Base-by-base conservation (phyloP, 2,329 filamentous ascomycete genomes). In the Trichoderma oligosporum region DNA sequence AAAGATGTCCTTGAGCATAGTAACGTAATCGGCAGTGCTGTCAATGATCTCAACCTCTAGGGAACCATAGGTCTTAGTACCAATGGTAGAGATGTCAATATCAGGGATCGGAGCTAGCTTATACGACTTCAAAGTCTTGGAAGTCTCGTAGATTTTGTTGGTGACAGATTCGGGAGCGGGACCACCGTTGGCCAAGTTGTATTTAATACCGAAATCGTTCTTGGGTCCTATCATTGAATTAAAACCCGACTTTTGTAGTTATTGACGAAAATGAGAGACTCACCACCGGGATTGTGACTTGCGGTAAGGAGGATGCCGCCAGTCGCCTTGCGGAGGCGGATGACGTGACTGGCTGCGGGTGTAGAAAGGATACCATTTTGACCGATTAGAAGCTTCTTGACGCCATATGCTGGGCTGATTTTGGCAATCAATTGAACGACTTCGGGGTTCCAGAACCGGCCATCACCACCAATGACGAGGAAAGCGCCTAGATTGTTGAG, bases 181-280 rank as follows among this genome's bases (percentile, higher is more conserved):
- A 57, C 92, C 94, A 67, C 94, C 94, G 70, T 99, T 97, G 73
- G 91, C 81, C 59, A 99, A 82, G 82, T 99, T 99, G 84, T 99
- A 99, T 80, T 99, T 99, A 86, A 99, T 99, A 67, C 94, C 94
- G 68, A 99, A 99, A 76, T 99, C 94, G 72, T 94, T 88, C 66
- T 84, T 88, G 61, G 94, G 94, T 51, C 92, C 91, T 96, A 66
- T 3, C 4, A n/a, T 41, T 20, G 20, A 25, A 14, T 9, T 18
- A 52, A 7, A 11, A n/a, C 12, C 25, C 1, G 35, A 2, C 8
- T 14, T 16, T 36, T 12, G 4, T 27, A 11, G 24, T 33, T 11
- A 22, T 7, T 6, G 4, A 16, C 11, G 33, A 7, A 4, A 27
- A 11, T 33, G 52, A 47, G 14, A n/a, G 38, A 66, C 86, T 74